Evolutionary conservation across 164 flowering plant species (phyloP).

Genomic region (Chloranthus sessilifolius): DNA sequence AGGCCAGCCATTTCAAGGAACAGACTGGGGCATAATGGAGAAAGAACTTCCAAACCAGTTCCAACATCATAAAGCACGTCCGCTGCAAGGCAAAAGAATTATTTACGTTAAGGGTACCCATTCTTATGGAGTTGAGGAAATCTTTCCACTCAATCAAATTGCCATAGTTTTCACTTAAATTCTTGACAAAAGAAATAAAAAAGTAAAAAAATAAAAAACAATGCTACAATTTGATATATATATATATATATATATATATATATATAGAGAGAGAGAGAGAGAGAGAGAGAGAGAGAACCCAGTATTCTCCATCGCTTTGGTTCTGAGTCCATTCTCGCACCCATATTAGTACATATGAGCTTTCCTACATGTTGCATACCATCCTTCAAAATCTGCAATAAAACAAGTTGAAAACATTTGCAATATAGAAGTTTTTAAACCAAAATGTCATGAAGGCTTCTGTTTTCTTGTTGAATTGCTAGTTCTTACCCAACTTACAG

Average conservation of each 20-base stretch:
- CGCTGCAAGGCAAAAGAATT: conserved; percentile 49
- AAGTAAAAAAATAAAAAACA: no score
- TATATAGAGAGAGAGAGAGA: no score
- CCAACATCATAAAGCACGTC: conserved; percentile 96
- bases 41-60: conserved; percentile 89
- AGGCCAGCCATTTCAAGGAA: conserved; percentile 98
- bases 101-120: conserved; percentile 13
- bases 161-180: no score
- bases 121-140: no score
- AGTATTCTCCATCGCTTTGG: conserved; percentile 95
- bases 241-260: no score
- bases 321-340: conserved; percentile 99
- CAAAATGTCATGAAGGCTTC: background rate
- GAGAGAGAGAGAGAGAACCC: no score
- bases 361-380: conserved; percentile 98
- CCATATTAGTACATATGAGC: conserved; percentile 91
- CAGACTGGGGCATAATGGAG: conserved; percentile 91
- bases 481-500: conserved; percentile 84
- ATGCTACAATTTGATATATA: no score
- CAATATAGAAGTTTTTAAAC: background rate
- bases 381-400: conserved; percentile 72
- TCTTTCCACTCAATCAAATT: no score
- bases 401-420: conserved; percentile 21
- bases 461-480: background rate
- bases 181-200: no score